Base-by-base conservation (phyloP, 805 yeast species). In the Lipomyces orientalis region DNA sequence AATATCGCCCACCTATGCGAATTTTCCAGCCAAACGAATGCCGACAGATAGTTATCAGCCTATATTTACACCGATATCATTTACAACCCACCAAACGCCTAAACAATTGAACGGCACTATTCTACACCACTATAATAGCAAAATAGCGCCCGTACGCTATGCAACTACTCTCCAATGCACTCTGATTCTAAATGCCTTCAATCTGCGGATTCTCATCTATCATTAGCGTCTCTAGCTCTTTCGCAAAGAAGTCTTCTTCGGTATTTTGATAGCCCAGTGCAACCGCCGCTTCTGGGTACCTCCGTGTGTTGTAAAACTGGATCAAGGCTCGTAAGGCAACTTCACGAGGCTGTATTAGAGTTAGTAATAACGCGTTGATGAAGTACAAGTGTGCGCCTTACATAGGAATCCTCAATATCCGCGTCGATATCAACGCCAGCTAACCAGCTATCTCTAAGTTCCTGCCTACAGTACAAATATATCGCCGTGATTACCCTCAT, bases 401-500 rank as follows among this genome's bases (percentile, higher is more conserved):
- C 66, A 34, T 62, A 64, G 1, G 70, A 63, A n/a, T 34, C 89
- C 64, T 86, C 87, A 65, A 91, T 81, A 70, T 91, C 93, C 22
- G 87, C 88, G 35, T 90, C 89, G 31, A 90, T 81, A 76, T 92
- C 97, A 66, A 86, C 84, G 0, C 97, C 97, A 16, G 88, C 88
- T 35, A 94, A 83, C 98, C 98, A 94, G 69, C 88, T 89, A 76
- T 94, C 99, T 68, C 87, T 84, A 59, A 94, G 77, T 19, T 88
- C 86, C 51, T 93, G 81, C 72, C 87, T 86, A 73, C 91, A 86
- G 75, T 92, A 88, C 34, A 95, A 76, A 74, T 90, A 94, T 1
- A 94, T 93, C 68, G 91, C 88, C 0, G 97, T 91, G 4, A 94
- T 90, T 58, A 95, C 81, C 71, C 93, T 97, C 98, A 95, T 94